Evolutionary conservation across 2,329 filamentous ascomycete species (phyloP).

Genomic region (Pseudopithomyces maydicus): DNA sequence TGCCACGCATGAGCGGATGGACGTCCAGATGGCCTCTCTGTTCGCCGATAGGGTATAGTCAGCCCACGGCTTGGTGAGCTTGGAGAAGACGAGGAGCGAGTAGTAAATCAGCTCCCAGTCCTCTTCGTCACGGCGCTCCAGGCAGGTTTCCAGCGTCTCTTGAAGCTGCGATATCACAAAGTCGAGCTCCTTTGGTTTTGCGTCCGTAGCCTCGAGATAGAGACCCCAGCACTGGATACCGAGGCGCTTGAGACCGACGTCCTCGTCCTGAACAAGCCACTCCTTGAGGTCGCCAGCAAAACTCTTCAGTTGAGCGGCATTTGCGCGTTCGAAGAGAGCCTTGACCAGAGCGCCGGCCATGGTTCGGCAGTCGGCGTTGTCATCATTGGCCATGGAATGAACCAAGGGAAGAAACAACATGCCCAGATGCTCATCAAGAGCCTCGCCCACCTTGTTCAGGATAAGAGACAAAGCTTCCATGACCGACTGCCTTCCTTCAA

Average conservation of each 20-base stretch:
- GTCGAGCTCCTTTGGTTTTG: constrained; percentile 68
- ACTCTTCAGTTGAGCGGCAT: constrained; percentile 71
- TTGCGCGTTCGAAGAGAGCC: constrained; percentile 78
- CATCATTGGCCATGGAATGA: constrained; percentile 85
- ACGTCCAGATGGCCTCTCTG: constrained; percentile 71
- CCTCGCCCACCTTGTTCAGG: constrained; percentile 81
- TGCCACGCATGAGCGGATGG: constrained; percentile 70
- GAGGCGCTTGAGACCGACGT: constrained; percentile 71
- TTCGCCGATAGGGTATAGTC: constrained; percentile 64
- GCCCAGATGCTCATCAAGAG: constrained; percentile 79
- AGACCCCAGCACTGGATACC: constrained; percentile 81
- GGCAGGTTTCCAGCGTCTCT: constrained; percentile 58
- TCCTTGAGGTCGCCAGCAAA: constrained; percentile 73
- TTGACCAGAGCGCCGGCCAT: constrained; percentile 81
- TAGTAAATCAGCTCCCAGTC: constrained; percentile 78
- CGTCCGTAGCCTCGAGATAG: constrained; percentile 74
- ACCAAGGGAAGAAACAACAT: constrained; percentile 87
- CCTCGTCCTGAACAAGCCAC: constrained; percentile 79
- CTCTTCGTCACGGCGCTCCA: constrained; percentile 56
- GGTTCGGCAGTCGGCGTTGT: constrained; percentile 81
- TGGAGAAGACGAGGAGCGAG: constrained; percentile 70
- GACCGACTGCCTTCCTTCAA: constrained; percentile 86
- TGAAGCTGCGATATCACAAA: constrained; percentile 59
- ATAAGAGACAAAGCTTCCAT: constrained; percentile 89
- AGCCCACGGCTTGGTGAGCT: constrained; percentile 71